These are phyloP conservation scores for Neurospora intermedia DNA, from an alignment of 495 filamentous ascomycete species.

Conservation along the genomic window DNA sequence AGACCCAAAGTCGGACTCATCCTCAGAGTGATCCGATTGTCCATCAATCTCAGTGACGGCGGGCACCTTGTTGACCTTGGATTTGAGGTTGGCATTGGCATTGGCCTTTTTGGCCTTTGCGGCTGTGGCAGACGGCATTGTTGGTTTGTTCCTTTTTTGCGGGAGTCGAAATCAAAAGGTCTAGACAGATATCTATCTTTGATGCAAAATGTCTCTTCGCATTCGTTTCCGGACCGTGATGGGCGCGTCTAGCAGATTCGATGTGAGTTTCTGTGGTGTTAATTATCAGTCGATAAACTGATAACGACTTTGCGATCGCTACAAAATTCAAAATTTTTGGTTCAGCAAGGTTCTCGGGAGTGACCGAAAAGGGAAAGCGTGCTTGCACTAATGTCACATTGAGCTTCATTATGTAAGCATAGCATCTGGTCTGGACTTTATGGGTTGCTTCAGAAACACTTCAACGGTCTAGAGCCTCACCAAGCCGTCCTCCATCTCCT, in stretches of 20 bases:
- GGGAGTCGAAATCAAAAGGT: too few relatives aligned
- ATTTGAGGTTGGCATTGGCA: background rate
- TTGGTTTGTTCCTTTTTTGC: background rate
- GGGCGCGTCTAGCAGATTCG: background rate
- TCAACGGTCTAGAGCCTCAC: too few relatives aligned
- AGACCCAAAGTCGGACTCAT: background rate
- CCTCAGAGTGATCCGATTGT: background rate
- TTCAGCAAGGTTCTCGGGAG: background rate
- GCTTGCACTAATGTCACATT: background rate
- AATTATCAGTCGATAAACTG: background rate
- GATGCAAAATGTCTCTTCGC: background rate
- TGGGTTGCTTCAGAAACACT: too few relatives aligned
- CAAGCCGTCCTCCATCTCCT: too few relatives aligned
- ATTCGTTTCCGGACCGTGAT: background rate
- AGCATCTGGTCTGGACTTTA: background rate
- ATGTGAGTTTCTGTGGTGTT: background rate
- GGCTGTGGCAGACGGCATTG: conserved; percentile 14
- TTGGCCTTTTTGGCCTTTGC: conserved; percentile 6
- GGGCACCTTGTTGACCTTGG: background rate
- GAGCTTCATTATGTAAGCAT: background rate
- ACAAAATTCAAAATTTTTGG: conserved; percentile 9
- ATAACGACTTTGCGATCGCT: background rate
- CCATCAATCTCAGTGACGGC: background rate
- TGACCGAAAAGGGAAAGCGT: background rate
- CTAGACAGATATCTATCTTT: background rate